Evolutionary conservation across 305 asterid genomes (phyloP).

Genomic region (Plantago coronopus): DNA sequence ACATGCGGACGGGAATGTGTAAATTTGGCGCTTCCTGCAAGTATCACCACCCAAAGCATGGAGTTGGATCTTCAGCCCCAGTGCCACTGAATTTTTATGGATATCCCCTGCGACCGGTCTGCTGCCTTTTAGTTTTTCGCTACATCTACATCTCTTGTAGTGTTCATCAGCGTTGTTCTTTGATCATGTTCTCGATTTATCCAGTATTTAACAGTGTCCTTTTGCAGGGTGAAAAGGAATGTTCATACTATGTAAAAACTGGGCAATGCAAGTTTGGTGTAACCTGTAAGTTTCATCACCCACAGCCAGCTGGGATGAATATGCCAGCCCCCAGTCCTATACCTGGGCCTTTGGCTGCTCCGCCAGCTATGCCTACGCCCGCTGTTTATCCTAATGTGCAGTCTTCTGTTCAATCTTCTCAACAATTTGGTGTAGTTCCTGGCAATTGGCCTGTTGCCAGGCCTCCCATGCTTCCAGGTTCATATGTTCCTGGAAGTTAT

Average conservation of each 20-base stretch:
- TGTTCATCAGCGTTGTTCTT: constrained; percentile 12
- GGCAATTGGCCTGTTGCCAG: constrained; percentile 89
- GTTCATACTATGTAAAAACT: constrained; percentile 73
- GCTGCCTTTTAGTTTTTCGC: constrained; percentile 24
- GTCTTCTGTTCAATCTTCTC: constrained; percentile 68
- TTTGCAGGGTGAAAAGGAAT: constrained; percentile 87
- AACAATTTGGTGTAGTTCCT: constrained; percentile 69
- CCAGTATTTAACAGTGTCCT: constrained; percentile 4
- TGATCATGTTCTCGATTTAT: constrained; percentile 16
- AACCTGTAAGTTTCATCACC: constrained; percentile 93
- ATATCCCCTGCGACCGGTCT: constrained; percentile 78
- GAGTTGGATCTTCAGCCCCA: constrained; percentile 56
- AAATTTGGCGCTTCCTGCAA: constrained; percentile 93
- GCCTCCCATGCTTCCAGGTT: constrained; percentile 73
- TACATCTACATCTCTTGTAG: not conserved
- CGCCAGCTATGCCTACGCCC: constrained; percentile 41
- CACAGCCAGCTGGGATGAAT: constrained; percentile 64
- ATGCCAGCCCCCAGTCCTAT: constrained; percentile 35
- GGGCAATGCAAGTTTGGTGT: constrained; percentile 88
- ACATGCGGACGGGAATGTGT: constrained; percentile 82
- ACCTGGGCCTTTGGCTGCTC: constrained; percentile 40
- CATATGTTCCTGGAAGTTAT: constrained; percentile 75
- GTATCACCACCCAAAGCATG: constrained; percentile 92
- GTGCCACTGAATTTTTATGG: constrained; percentile 57
- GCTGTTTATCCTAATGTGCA: constrained; percentile 56